Percentiles rank a stretch among this genome's conserved stretches.
phyloP scores from a whole-genome alignment of 2,329 filamentous ascomycete genomes.

The Cladophialophora bantiana region DNA sequence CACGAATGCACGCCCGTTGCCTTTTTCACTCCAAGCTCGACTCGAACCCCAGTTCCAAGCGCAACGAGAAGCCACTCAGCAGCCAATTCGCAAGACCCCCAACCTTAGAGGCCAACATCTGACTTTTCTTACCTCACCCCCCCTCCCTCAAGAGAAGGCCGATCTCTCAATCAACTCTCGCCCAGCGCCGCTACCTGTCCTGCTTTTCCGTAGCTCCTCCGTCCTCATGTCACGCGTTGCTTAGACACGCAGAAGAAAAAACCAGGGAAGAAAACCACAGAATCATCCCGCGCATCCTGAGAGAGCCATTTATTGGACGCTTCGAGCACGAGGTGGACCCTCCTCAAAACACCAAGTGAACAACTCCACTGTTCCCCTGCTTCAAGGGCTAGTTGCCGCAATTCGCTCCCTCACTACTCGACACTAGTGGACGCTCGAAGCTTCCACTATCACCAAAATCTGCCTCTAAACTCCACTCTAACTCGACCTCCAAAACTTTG shows the following conservation, averaged over 20 bases:
- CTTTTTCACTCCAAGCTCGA: constrained; percentile 20
- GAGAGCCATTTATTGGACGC: constrained; percentile 19
- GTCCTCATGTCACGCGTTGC: constrained; percentile 21
- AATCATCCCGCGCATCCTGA: constrained; percentile 11
- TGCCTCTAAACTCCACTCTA: constrained; percentile 27
- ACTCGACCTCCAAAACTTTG: constrained; percentile 28
- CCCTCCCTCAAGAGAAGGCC: not conserved
- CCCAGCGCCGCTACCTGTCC: constrained; percentile 10
- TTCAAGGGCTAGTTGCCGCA: constrained; percentile 32
- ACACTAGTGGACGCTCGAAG: constrained; percentile 27
- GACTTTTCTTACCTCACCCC: not conserved
- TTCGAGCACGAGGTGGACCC: constrained; percentile 11
- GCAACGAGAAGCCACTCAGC: constrained; percentile 23
- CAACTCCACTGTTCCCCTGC: constrained; percentile 14
- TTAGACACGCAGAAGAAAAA: not conserved
- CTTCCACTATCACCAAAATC: constrained; percentile 28
- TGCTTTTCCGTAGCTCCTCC: constrained; percentile 3
- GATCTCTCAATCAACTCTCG: not conserved
- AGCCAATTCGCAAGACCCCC: constrained; percentile 8
- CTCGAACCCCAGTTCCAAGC: constrained; percentile 23
- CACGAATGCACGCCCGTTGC: constrained; percentile 12
- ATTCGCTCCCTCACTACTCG: constrained; percentile 25
- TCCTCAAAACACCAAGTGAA: constrained; percentile 6
- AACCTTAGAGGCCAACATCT: constrained; percentile 6
- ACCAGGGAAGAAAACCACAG: constrained; percentile 8